Evolutionary conservation across 371 early-diverging fungal genomes (phyloP).

Genomic region (Mucor saturninus): DNA sequence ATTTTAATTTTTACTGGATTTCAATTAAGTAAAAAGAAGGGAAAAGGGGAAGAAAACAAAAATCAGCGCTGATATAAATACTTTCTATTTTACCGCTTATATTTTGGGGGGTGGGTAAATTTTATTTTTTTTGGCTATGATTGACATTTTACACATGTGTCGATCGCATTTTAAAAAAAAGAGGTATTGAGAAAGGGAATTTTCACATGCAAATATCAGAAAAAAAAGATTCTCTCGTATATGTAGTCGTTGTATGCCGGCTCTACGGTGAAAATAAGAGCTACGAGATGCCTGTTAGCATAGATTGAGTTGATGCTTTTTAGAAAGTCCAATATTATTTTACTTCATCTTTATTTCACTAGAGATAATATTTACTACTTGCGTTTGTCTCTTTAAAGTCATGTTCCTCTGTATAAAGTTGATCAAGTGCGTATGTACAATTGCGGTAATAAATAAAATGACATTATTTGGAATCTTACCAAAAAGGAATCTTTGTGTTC

Average conservation of each 20-base stretch:
- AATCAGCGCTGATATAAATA: constrained; percentile 1
- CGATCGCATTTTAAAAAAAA: neutral
- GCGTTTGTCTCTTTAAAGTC: constrained; percentile 21
- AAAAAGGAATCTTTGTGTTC: neutral
- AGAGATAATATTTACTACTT: constrained; percentile 25
- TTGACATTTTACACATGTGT: neutral
- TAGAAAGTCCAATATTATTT: neutral
- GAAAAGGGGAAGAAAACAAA: constrained; percentile 5
- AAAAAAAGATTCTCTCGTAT: neutral
- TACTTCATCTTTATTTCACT: neutral
- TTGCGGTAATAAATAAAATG: constrained; percentile 31
- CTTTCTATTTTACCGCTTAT: neutral
- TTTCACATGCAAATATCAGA: neutral
- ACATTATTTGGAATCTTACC: neutral
- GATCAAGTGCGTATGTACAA: constrained; percentile 27
- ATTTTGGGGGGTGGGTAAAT: no score
- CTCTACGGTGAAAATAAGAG: no score
- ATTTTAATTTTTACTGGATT: neutral
- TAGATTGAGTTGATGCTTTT: neutral
- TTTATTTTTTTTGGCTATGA: neutral
- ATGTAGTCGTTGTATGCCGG: no score
- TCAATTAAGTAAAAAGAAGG: constrained; percentile 4
- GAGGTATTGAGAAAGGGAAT: no score
- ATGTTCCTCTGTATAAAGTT: constrained; percentile 28
- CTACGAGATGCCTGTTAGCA: neutral